These are phyloP conservation scores for Sphaerostilbella broomeana DNA, from an alignment of 2,329 filamentous ascomycete species.

Conservation along the genomic window DNA sequence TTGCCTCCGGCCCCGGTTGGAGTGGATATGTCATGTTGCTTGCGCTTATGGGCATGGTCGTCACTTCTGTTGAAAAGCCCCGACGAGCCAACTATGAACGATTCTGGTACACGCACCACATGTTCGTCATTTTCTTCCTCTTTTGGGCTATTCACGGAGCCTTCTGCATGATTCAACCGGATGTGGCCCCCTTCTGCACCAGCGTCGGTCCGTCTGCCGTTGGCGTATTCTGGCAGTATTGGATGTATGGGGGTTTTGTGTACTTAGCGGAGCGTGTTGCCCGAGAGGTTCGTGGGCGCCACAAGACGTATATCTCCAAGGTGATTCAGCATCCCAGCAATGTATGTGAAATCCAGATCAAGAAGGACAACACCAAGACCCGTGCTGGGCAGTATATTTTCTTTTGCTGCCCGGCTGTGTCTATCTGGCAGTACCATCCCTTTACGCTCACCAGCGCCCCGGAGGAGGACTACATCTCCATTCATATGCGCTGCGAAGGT, in stretches of 20 bases:
- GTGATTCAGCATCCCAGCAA: slow-evolving; percentile 86
- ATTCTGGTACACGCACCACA: slow-evolving; percentile 87
- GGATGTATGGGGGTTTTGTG: slow-evolving; percentile 75
- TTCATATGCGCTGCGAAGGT: slow-evolving; percentile 77
- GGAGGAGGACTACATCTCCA: slow-evolving; percentile 84
- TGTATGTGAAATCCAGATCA: slow-evolving; percentile 86
- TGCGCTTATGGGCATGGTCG: slow-evolving; percentile 69
- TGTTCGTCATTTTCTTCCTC: slow-evolving; percentile 82
- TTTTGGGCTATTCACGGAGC: slow-evolving; percentile 88
- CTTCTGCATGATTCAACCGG: slow-evolving; percentile 86
- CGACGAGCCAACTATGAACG: slow-evolving; percentile 78
- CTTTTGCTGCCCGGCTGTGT: slow-evolving; percentile 78
- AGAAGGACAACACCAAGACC: slow-evolving; percentile 80
- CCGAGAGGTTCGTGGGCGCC: slow-evolving; percentile 69
- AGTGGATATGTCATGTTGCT: slow-evolving; percentile 80
- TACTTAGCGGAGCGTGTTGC: slow-evolving; percentile 76
- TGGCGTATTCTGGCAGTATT: slow-evolving; percentile 85
- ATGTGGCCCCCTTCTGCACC: slow-evolving; percentile 71
- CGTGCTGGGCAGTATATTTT: slow-evolving; percentile 83
- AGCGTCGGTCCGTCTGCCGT: slow-evolving; percentile 58
- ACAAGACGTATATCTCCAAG: slow-evolving; percentile 83
- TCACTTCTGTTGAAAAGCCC: slow-evolving; percentile 71
- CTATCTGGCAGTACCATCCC: slow-evolving; percentile 82
- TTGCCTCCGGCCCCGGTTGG: slow-evolving; percentile 76
- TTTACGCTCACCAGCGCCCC: slow-evolving; percentile 82